phyloP scores from a whole-genome alignment of 1,139 yeast species.

The Diutina scorzettiae region DNA sequence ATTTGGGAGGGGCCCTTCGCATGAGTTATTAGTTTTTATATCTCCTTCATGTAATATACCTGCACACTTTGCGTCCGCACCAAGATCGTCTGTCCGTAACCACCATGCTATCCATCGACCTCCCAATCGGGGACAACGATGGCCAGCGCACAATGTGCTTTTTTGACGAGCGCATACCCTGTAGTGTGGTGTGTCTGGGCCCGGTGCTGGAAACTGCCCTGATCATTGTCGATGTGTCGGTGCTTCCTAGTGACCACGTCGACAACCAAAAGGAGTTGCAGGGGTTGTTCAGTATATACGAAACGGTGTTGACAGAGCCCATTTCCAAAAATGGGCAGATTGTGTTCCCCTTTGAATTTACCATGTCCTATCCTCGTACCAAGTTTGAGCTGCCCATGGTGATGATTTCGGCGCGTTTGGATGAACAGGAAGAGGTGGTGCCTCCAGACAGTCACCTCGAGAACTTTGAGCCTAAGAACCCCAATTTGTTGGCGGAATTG shows the following conservation, averaged over 20 bases:
- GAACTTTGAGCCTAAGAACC: neutral
- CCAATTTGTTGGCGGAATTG: neutral
- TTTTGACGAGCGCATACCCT: neutral
- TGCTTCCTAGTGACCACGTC: neutral
- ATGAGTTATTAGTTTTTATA: conserved; percentile 21
- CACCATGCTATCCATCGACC: neutral
- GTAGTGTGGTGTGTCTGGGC: neutral
- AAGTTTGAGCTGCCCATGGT: neutral
- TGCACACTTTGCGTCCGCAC: neutral
- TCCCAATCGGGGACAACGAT: neutral
- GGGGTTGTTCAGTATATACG: neutral
- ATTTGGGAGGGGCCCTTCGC: conserved; percentile 31
- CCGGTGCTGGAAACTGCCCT: neutral
- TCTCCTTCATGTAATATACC: no score
- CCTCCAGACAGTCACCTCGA: neutral
- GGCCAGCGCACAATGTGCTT: neutral
- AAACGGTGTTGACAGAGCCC: neutral
- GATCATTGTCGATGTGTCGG: neutral
- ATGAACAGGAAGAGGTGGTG: neutral
- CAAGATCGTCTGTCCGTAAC: neutral
- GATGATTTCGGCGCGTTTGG: neutral
- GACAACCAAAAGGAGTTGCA: neutral
- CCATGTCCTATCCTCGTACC: neutral
- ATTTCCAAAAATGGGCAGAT: neutral
- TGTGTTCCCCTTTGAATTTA: neutral